These are phyloP conservation scores for Nowakowskiella sp. DNA, from an alignment of 192 early-diverging fungal species.

Conservation along the genomic window DNA sequence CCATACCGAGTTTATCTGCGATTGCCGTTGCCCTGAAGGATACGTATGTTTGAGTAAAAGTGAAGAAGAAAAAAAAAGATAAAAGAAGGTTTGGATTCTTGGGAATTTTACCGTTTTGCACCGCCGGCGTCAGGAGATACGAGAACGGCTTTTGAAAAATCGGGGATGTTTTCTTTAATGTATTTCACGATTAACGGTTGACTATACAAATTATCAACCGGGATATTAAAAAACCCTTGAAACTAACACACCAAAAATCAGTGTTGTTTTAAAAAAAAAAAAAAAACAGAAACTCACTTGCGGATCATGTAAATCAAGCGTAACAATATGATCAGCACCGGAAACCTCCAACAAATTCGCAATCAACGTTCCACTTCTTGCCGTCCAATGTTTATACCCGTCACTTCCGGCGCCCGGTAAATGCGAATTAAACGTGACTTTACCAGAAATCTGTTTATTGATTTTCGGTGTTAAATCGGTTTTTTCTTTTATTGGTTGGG, in stretches of 20 bases:
- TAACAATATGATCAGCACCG: conserved; percentile 91
- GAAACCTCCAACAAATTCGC: conserved; percentile 80
- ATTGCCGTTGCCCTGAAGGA: conserved; percentile 61
- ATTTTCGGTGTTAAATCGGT: no score
- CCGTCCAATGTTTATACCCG: conserved; percentile 82
- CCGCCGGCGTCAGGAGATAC: conserved; percentile 97
- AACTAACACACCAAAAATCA: no score
- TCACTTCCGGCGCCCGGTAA: no score
- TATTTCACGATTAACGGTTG: conserved; percentile 86
- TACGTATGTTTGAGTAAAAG: conserved; percentile 11
- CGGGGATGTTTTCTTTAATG: conserved; percentile 80
- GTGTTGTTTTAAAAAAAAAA: conserved; percentile 36
- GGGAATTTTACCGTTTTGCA: conserved; percentile 68
- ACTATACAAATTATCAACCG: conserved; percentile 91
- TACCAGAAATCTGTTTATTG: no score
- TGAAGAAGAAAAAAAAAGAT: conserved; percentile 9
- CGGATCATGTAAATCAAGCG: conserved; percentile 94
- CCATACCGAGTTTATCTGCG: conserved; percentile 87
- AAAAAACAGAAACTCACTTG: conserved; percentile 97
- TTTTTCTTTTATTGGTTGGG: not conserved
- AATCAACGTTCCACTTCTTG: conserved; percentile 79
- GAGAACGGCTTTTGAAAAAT: conserved; percentile 84
- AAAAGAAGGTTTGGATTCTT: no score
- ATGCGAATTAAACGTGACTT: no score
- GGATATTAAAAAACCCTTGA: conserved; percentile 75